Evolutionary conservation across 345 rosid genomes (phyloP), one percentile per base, ranked within the genome.

Genomic region (Eutrema japonicum): DNA sequence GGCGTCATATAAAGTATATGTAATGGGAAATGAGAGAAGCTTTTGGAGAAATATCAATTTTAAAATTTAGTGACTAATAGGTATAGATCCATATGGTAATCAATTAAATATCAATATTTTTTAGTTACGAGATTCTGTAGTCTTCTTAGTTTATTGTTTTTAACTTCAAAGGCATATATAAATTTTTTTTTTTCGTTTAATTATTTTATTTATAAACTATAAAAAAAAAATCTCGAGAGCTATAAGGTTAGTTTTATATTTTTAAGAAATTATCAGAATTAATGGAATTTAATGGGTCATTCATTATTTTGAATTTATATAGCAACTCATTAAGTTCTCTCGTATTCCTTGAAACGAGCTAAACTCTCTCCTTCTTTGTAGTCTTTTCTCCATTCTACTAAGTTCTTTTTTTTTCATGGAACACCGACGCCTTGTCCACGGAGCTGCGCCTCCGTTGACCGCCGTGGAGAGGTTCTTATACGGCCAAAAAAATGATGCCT

Each of bases 391-490:
- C 40, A 11, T 73, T 76, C 46, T 33, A 55, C 54, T 50, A 65
- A 68, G 26, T 57, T 22, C 55, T 40, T 43, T 60, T 6, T 50
- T 27, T 13, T 18, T 50, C 42, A 77, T 77, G 80, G 80, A 71
- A 60, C 73, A 40, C 47, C 83, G 72, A 16, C 79, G 74, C 13
- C 45, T 72, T 2, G 5, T n/a, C 11, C 76, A 70, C 46, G 82
- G 77, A 18, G 79, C 89, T 41, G 70, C 75, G 43, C 86, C 88
- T 4, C 97, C 93, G 29, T 72, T 91, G 72, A 87, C 97, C 12
- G 95, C 98, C 61, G 84, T 85, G 13, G 97, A 91, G 18, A 86
- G 92, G 75, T 94, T 91, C 72, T 69, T 91, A 58, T 81, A 82
- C 80, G 84, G 92, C 30, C 82, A 85, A 72, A 82, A 74, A 51